phyloP scores from a whole-genome alignment of 164 flowering plant species.

The Tinospora cordifolia region DNA sequence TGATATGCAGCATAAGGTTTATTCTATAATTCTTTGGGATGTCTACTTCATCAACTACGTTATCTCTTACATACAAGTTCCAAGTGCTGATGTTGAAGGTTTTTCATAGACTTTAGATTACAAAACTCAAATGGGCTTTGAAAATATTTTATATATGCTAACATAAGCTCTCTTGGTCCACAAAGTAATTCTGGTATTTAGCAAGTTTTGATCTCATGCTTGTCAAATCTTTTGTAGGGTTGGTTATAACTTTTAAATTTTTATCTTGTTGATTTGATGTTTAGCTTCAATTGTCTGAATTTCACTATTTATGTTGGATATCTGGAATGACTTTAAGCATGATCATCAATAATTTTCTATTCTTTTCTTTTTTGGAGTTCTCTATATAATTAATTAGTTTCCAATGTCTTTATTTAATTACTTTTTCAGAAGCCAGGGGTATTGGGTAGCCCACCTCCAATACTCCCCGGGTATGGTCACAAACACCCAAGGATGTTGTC shows the following conservation, averaged over 20 bases:
- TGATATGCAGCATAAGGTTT: slow-evolving; percentile 87
- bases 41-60: background rate
- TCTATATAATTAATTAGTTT: too few species aligned
- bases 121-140: background rate
- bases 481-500: too few species aligned
- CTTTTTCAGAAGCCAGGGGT: too few species aligned
- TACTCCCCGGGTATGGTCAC: too few species aligned
- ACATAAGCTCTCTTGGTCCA: background rate
- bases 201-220: background rate
- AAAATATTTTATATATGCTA: background rate
- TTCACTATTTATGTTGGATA: too few species aligned
- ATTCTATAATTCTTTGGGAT: background rate
- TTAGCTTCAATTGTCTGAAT: background rate
- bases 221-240: background rate
- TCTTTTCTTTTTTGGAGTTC: too few species aligned
- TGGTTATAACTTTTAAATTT: background rate
- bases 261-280: background rate
- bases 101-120: background rate
- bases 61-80: background rate
- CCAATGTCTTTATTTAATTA: too few species aligned
- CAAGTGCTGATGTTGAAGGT: background rate
- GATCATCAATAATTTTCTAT: too few species aligned
- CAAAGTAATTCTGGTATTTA: background rate
- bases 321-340: too few species aligned
- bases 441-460: too few species aligned